Evolutionary conservation across 257 asterid species (phyloP).

Genomic region (Solanum megistacrolobum): DNA sequence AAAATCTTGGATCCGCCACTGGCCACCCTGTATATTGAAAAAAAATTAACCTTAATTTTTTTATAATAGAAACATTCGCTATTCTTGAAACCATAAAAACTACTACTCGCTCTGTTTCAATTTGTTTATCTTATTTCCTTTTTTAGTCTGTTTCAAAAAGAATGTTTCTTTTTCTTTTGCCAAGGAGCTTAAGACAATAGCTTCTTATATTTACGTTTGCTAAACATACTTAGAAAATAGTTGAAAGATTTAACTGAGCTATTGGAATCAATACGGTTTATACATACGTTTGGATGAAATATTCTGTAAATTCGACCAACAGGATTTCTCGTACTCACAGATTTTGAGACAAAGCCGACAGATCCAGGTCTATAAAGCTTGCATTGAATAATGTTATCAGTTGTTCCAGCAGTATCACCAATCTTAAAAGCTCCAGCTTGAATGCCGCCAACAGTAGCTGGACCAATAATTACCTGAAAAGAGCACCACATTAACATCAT

Average conservation of each 20-base stretch:
- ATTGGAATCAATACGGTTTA: neutral
- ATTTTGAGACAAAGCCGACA: neutral
- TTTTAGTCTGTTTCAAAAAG: neutral
- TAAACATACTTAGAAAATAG: neutral
- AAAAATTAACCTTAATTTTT: neutral
- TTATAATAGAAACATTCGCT: neutral
- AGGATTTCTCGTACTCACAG: slow-evolving; percentile 29
- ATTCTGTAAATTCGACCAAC: neutral
- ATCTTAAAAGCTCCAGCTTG: slow-evolving; percentile 99
- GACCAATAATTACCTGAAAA: slow-evolving; percentile 84
- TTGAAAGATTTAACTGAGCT: neutral
- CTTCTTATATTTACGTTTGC: too few relatives aligned
- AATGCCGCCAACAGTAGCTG: slow-evolving; percentile 96
- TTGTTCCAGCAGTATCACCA: slow-evolving; percentile 98
- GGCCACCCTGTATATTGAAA: slow-evolving; percentile 42
- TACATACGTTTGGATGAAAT: neutral
- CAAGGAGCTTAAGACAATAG: too few relatives aligned
- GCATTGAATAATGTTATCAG: slow-evolving; percentile 86
- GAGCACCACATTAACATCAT: neutral
- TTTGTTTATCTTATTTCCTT: too few relatives aligned
- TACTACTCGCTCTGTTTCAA: neutral
- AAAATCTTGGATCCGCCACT: too few relatives aligned
- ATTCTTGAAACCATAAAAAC: slow-evolving; percentile 9
- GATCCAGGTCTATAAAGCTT: slow-evolving; percentile 98
- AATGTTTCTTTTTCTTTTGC: slow-evolving; percentile 41